Evolutionary conservation across 495 filamentous ascomycete species (phyloP), one percentile per base, ranked within the genome.

Genomic region (Aspergillus incahuasiensis): DNA sequence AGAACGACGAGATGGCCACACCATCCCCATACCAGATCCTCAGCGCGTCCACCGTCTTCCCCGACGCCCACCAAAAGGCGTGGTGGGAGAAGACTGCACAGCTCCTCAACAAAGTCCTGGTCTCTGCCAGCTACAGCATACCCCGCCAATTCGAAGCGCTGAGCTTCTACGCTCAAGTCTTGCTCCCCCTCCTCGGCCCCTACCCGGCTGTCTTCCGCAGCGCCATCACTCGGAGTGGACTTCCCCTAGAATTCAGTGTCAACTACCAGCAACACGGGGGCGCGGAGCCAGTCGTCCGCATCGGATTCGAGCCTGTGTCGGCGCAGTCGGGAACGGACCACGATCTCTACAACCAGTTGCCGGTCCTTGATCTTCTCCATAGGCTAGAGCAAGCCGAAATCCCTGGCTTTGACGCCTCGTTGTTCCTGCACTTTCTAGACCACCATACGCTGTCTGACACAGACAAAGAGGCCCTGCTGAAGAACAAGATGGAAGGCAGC

Each of bases 181-280:
- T 62, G 16, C 34, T 58, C 20, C 62, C 62, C 0, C 13, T 2
- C 6, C 48, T 65, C 1, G 62, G 62, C 6, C 59, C 59, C 0
- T 50, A 64, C 22, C 62, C 59, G 2, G 41, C 28, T 1, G 0
- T 0, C 3, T 62, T 51, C 18, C 49, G 44, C 45, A 59, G 56
- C 28, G 35, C 39, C 1, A 57, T 65, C 12, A 54, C 56, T 1
- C 52, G 43, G 0, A 60, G 45, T 32, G 62, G 56, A 2, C 46
- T 61, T 3, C 53, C 59, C 1, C 25, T 65, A 6, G 62, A 62
- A 16, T 58, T 52, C 41, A 65, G 62, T 22, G 15, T 65, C 19
- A 65, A 65, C 35, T 65, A 55, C 46, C 56, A 61, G 24, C 30
- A 58, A 28, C 16, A 16, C 7, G 15, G 20, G 11, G 25, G 8